phyloP scores from a whole-genome alignment of 78 protist genomes.

The Emiliania huxleyi region DNA sequence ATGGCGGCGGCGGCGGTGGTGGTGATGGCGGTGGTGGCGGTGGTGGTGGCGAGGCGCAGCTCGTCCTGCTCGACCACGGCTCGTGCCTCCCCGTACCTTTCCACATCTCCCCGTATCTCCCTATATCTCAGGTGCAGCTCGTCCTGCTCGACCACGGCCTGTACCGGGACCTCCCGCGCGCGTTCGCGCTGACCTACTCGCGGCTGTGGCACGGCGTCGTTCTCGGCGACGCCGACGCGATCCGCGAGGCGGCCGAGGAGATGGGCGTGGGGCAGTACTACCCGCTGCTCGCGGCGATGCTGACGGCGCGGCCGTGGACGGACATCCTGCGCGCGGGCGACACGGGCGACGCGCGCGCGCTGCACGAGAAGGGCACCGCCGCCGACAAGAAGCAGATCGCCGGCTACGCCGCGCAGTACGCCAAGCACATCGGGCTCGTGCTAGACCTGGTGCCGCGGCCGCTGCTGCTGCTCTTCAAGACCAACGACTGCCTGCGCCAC shows the following conservation, averaged over 20 bases:
- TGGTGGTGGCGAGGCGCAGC: too few relatives aligned
- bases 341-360: background rate
- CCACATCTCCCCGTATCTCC: background rate
- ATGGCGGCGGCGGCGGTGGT: background rate
- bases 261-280: background rate
- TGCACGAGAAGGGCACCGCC: background rate
- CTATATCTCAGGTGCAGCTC: constrained; percentile 13
- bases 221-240: background rate
- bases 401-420: constrained; percentile 14
- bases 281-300: constrained; percentile 40
- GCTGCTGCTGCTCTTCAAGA: constrained; percentile 46
- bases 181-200: constrained; percentile 25
- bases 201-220: constrained; percentile 51
- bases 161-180: constrained; percentile 44
- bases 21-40: too few relatives aligned
- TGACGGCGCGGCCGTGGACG: constrained; percentile 28
- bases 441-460: constrained; percentile 40
- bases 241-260: background rate
- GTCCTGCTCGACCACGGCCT: constrained; percentile 81
- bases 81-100: too few relatives aligned
- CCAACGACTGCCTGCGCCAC: constrained; percentile 47
- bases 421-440: background rate
- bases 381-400: background rate
- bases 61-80: background rate
- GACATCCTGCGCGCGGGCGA: background rate